These are phyloP conservation scores for Castanea crenata DNA, from an alignment of 306 rosid genomes.

Conservation along the genomic window DNA sequence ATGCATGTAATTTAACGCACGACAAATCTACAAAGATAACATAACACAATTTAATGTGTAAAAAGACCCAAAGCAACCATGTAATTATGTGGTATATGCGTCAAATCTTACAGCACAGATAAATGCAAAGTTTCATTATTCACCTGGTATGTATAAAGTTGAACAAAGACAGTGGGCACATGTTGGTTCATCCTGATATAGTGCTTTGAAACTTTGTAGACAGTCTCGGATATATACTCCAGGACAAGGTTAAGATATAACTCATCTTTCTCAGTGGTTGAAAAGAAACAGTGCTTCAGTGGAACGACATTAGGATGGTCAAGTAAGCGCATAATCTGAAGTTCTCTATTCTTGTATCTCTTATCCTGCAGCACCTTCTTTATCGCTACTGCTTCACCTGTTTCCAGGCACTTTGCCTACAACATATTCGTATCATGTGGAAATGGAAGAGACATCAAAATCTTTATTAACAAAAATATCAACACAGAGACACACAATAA, in stretches of 20 bases:
- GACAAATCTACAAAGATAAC: conserved; percentile 74
- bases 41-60: conserved; percentile 1
- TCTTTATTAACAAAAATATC: conserved; percentile 1
- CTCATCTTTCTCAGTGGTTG: conserved; percentile 87
- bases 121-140: conserved; percentile 13
- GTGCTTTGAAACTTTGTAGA: conserved; percentile 76
- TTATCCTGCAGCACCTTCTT: conserved; percentile 92
- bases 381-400: conserved; percentile 79
- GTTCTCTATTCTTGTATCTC: conserved; percentile 93
- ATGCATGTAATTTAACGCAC: conserved; percentile 80
- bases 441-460: not conserved
- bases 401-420: conserved; percentile 90
- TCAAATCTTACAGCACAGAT: conserved; percentile 1
- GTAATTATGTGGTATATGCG: not conserved
- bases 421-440: not conserved
- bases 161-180: conserved; percentile 68
- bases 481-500: not conserved
- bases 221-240: conserved; percentile 83
- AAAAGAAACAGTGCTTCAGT: conserved; percentile 83
- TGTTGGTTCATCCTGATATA: conserved; percentile 57
- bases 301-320: conserved; percentile 77
- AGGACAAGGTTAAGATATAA: conserved; percentile 90
- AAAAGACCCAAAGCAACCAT: conserved; percentile 1
- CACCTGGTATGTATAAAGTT: conserved; percentile 83
- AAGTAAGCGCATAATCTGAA: conserved; percentile 79